Base-by-base conservation (phyloP, 371 early-diverging fungal genomes). In the Funneliformis caledonium region DNA sequence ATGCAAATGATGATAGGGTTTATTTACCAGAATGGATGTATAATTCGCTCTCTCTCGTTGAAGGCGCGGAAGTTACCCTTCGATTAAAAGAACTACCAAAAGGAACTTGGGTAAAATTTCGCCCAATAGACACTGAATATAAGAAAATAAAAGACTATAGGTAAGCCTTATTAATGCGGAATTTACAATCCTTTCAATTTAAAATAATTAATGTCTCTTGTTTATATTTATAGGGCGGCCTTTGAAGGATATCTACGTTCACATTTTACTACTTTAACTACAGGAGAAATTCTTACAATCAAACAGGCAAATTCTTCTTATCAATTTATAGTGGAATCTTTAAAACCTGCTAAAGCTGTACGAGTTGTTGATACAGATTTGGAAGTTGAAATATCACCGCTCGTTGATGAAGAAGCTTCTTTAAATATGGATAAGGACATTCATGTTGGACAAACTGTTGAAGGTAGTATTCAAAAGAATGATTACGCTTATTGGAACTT, bases 351-450 rank as follows among this genome's bases (percentile, higher is more conserved):
- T 10, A 83, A 83, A 33, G 93, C 89, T 50, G 94, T 92, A 12
- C 92, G 88, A 59, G 88, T 91, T 8, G 91, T 95, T 5, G 94
- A 97, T 82, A 94, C 95, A 1, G 97, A 97, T 84, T 84, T 97
- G 16, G 93, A 93, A 50, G 93, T 96, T 10, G 96, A 96, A 79
- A 90, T 96, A 69, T 90, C 89, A 60, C 89, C 92, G 4, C 78
- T 89, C 42, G 2, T 19, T 10, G 76, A 31, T n/a, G 42, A 12
- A 43, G 47, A 76, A 76, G 33, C 22, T n/a, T 47, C 22, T 52
- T 11, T 19, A 26, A 31, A 8, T 47, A 73, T 22, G 16, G 33
- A 73, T 52, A 60, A 60, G 0, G 62, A 62, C 14, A 59, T 59
- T 33, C 43, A n/a, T 14, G 19, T 76, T 47, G 76, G 47, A 48